A percentile compares a stretch with the other conserved stretches of the same genome.
These are phyloP conservation scores for Hericium coralloides DNA, from an alignment of 768 basidiomycete species.

Conservation along the genomic window DNA sequence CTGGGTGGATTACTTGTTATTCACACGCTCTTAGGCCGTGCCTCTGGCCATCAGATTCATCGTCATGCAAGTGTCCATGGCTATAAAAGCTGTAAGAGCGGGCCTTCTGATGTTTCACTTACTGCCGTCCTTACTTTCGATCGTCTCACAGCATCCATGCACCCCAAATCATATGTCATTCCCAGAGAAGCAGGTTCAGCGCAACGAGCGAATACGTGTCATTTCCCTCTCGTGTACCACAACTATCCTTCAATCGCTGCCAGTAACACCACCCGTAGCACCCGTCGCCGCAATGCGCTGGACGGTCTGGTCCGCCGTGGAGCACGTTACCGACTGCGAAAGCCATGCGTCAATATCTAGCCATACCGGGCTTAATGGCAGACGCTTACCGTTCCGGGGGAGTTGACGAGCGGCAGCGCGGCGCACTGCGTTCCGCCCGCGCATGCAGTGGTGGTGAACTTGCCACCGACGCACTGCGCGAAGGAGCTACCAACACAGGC, in stretches of 20 bases:
- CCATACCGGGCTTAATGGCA: not conserved
- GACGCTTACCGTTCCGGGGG: constrained; percentile 9
- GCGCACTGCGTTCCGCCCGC: constrained; percentile 12
- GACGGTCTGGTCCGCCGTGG: constrained; percentile 23
- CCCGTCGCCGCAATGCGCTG: constrained; percentile 28
- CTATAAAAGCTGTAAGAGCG: too few species aligned
- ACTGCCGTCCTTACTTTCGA: too few species aligned
- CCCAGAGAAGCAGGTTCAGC: too few species aligned
- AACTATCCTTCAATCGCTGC: not conserved
- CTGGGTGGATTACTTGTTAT: too few species aligned
- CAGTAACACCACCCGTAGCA: constrained; percentile 20
- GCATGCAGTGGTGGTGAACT: constrained; percentile 13
- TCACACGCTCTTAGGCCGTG: too few species aligned
- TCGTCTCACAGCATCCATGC: too few species aligned
- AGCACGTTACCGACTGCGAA: constrained; percentile 22
- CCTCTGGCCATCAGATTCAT: too few species aligned
- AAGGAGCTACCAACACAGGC: constrained; percentile 15
- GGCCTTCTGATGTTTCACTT: too few species aligned
- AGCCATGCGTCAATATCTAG: not conserved
- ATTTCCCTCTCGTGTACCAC: too few species aligned
- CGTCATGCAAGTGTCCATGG: too few species aligned
- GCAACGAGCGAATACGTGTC: too few species aligned
- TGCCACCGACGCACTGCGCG: constrained; percentile 17
- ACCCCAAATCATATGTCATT: too few species aligned
- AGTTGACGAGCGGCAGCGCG: constrained; percentile 19